phyloP scores from a whole-genome alignment of 179 eudicot genomes.

The Pouteria campechiana region DNA sequence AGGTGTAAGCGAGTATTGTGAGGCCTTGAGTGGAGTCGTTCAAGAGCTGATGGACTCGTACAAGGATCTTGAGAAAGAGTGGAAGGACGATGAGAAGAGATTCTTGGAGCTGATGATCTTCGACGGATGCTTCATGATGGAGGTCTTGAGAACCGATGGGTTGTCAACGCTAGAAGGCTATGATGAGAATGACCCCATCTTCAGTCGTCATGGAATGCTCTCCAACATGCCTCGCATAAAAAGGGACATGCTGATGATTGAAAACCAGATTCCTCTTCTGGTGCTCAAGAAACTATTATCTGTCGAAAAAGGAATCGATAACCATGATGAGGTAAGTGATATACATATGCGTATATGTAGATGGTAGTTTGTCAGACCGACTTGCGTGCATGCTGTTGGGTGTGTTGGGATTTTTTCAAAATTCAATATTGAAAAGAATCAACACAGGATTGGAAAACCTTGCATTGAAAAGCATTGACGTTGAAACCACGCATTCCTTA shows the following conservation, averaged over 20 bases:
- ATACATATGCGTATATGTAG: too few species aligned
- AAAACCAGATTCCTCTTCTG: conserved; percentile 12
- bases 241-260: conserved; percentile 16
- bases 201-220: conserved; percentile 9
- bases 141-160: conserved; percentile 4
- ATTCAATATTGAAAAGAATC: too few species aligned
- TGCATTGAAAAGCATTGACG: too few species aligned
- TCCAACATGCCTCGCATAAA: conserved; percentile 3
- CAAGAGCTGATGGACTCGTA: conserved; percentile 17
- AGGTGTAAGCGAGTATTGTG: not conserved
- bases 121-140: conserved; percentile 23
- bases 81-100: conserved; percentile 1
- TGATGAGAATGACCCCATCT: conserved; percentile 9
- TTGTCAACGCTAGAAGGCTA: not conserved
- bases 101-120: conserved; percentile 18
- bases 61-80: conserved; percentile 2
- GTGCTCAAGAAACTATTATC: conserved; percentile 8
- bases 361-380: too few species aligned
- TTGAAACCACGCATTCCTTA: too few species aligned
- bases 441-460: too few species aligned
- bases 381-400: too few species aligned
- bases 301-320: too few species aligned
- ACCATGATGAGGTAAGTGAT: too few species aligned
- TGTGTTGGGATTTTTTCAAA: too few species aligned
- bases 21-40: conserved; percentile 1